Evolutionary conservation across 2,329 filamentous ascomycete genomes (phyloP).

Genomic region (Clarireedia hainanense): DNA sequence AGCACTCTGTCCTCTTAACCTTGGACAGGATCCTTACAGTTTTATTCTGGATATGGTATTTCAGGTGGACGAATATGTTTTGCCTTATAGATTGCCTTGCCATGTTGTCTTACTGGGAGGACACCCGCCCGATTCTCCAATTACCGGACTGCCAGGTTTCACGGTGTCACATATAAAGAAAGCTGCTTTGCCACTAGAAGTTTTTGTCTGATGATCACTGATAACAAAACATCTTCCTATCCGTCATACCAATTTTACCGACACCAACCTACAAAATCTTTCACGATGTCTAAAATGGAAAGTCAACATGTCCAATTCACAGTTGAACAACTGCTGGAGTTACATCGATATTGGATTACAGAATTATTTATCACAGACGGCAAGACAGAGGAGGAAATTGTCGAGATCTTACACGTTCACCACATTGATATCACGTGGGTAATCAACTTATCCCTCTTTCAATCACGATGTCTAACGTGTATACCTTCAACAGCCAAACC

Average conservation of each 20-base stretch:
- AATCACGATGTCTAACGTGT: not conserved
- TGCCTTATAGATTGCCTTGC: constrained; percentile 6
- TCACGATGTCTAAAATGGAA: constrained; percentile 1
- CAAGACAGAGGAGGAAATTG: constrained; percentile 10
- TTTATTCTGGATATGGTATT: not conserved
- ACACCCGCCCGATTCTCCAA: constrained; percentile 1
- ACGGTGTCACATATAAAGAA: constrained; percentile 4
- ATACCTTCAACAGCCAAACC: not conserved
- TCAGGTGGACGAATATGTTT: constrained; percentile 1
- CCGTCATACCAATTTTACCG: not conserved
- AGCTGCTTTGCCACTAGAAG: not conserved
- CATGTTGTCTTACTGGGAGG: constrained; percentile 7
- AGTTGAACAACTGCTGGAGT: constrained; percentile 4
- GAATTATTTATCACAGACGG: constrained; percentile 4
- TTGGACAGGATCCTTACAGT: not conserved
- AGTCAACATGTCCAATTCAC: constrained; percentile 7
- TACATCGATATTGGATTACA: constrained; percentile 11
- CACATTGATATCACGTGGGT: constrained; percentile 5
- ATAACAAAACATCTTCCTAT: not conserved
- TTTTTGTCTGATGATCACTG: not conserved
- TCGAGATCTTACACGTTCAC: constrained; percentile 6
- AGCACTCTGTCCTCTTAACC: not conserved
- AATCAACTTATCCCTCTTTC: not conserved
- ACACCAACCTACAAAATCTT: not conserved
- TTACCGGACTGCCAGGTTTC: not conserved